phyloP scores from a whole-genome alignment of 345 rosid species.

The Syzygium oleosum region DNA sequence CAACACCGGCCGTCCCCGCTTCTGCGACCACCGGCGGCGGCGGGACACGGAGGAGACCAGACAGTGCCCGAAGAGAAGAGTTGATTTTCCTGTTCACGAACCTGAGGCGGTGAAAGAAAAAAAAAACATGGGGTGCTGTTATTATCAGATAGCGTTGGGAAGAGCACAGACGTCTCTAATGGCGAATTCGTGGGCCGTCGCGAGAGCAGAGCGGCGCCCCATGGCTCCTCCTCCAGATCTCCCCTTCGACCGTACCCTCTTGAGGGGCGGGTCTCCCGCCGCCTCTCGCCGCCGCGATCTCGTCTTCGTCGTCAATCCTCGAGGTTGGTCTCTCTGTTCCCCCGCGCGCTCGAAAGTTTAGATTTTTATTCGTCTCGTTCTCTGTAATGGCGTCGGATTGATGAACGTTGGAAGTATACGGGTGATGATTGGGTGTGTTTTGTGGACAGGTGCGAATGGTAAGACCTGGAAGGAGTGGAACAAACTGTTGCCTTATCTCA shows the following conservation, averaged over 20 bases:
- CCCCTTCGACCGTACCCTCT: slow-evolving; percentile 24
- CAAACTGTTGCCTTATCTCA: slow-evolving; percentile 73
- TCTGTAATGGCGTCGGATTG: neutral
- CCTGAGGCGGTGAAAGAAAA: neutral
- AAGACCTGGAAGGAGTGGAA: slow-evolving; percentile 89
- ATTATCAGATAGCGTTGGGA: slow-evolving; percentile 12
- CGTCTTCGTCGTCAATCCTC: slow-evolving; percentile 88
- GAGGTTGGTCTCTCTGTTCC: slow-evolving; percentile 29
- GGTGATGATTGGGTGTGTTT: neutral
- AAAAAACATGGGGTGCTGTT: neutral
- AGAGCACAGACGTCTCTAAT: neutral
- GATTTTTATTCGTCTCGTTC: neutral
- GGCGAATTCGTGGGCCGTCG: slow-evolving; percentile 17
- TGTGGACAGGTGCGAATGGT: slow-evolving; percentile 76
- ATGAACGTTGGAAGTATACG: neutral
- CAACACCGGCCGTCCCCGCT: neutral
- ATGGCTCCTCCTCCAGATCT: slow-evolving; percentile 32
- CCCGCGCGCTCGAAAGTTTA: neutral
- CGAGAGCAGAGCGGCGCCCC: slow-evolving; percentile 22
- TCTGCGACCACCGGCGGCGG: neutral
- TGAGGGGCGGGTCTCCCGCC: slow-evolving; percentile 15
- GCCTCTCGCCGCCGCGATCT: slow-evolving; percentile 71
- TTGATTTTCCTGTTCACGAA: neutral
- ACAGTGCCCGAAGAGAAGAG: neutral
- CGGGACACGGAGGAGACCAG: neutral